Percentiles rank a stretch among this genome's conserved stretches.
These are phyloP conservation scores for Trichoderma brevicompactum DNA, from an alignment of 2,329 filamentous ascomycete species.

Conservation along the genomic window DNA sequence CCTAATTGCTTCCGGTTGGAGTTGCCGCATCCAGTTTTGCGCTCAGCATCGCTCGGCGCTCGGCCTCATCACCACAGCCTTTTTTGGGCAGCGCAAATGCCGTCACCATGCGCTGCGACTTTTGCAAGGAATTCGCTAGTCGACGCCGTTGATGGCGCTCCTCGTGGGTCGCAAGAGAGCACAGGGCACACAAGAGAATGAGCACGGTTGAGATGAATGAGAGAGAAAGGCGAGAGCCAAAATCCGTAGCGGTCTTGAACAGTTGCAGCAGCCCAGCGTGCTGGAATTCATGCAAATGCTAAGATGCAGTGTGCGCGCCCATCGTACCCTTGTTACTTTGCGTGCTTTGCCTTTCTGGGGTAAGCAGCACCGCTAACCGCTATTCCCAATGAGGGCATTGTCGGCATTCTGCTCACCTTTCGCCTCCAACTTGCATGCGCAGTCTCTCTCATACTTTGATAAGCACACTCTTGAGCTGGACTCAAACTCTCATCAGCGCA, in stretches of 20 bases:
- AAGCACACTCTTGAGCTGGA: constrained; percentile 1
- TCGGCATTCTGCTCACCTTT: constrained; percentile 17
- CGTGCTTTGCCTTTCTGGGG: neutral
- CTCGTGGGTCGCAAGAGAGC: neutral
- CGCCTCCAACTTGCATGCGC: neutral
- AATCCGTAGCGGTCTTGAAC: neutral
- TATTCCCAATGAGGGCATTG: constrained; percentile 11
- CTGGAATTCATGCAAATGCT: neutral
- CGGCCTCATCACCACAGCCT: constrained; percentile 16
- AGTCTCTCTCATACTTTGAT: neutral
- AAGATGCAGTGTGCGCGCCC: neutral
- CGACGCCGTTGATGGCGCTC: neutral
- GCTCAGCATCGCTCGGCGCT: constrained; percentile 19
- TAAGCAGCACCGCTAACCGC: neutral
- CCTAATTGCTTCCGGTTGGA: neutral
- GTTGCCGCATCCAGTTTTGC: constrained; percentile 1
- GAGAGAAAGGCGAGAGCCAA: neutral
- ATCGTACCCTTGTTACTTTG: neutral
- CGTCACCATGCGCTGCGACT: constrained; percentile 2
- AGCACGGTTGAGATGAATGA: neutral
- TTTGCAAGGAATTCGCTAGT: neutral
- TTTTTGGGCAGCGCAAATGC: constrained; percentile 1
- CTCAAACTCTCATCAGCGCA: constrained; percentile 17
- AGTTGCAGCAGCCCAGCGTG: neutral
- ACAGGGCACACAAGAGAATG: neutral